A percentile compares a stretch with the other conserved stretches of the same genome.
phyloP scores from a whole-genome alignment of 176 grass and related monocot species.

The Triticum urartu region DNA sequence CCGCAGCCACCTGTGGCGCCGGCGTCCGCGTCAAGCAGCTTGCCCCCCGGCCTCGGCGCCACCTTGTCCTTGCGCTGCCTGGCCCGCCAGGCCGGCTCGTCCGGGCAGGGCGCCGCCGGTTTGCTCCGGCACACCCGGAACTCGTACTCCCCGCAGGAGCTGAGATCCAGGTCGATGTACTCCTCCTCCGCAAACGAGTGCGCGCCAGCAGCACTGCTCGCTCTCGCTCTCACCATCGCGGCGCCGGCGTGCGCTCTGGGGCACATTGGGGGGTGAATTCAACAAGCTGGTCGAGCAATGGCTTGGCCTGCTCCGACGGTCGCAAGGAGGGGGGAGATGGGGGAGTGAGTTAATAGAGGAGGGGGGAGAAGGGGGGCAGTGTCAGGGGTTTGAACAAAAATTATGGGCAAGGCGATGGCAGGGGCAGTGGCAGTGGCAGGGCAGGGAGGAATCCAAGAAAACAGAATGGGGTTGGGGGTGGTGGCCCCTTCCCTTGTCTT shows the following conservation, averaged over 20 bases:
- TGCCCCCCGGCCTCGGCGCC: constrained; percentile 2
- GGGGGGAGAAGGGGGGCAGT: constrained; percentile 14
- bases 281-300: not conserved
- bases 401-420: constrained; percentile 43
- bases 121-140: constrained; percentile 39
- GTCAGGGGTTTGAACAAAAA: constrained; percentile 43
- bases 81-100: constrained; percentile 40
- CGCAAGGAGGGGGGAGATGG: not conserved
- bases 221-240: constrained; percentile 28
- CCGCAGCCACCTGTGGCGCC: not conserved
- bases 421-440: constrained; percentile 17
- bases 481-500: constrained; percentile 23
- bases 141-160: constrained; percentile 43
- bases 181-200: constrained; percentile 53
- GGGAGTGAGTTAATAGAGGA: constrained; percentile 16
- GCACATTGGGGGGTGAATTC: constrained; percentile 28
- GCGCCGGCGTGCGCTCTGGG: constrained; percentile 39
- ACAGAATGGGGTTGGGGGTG: constrained; percentile 36
- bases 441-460: constrained; percentile 62
- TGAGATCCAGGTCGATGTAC: constrained; percentile 78
- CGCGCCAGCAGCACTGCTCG: not conserved
- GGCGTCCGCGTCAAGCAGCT: constrained; percentile 22
- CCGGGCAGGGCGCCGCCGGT: constrained; percentile 6
- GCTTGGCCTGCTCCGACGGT: constrained; percentile 2
- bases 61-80: constrained; percentile 33